Evolutionary conservation across 2,329 filamentous ascomycete genomes (phyloP).

Genomic region (Claviceps fusiformis): DNA sequence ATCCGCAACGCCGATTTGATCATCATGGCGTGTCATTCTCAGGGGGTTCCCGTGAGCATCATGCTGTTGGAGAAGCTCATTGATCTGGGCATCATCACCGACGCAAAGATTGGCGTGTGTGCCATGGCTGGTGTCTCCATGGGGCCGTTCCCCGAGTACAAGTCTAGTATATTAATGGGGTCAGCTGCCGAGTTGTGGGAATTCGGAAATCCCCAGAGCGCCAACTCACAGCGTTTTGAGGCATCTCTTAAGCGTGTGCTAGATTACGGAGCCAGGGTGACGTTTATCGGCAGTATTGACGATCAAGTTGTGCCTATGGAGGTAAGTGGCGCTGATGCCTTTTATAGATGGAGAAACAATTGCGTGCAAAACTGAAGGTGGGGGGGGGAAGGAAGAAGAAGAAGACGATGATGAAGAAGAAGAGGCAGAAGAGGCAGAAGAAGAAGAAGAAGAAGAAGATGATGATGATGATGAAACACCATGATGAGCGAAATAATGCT

Average conservation of each 20-base stretch:
- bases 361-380: neutral
- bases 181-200: constrained; percentile 92
- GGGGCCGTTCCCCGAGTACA: constrained; percentile 85
- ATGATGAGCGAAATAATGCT: neutral
- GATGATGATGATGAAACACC: neutral
- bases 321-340: constrained; percentile 28
- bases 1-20: constrained; percentile 81
- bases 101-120: constrained; percentile 70
- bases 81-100: constrained; percentile 70
- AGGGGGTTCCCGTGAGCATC: constrained; percentile 85
- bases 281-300: constrained; percentile 88
- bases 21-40: constrained; percentile 84
- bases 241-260: constrained; percentile 61
- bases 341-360: too few relatives aligned
- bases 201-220: constrained; percentile 69
- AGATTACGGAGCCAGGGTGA: constrained; percentile 66
- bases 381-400: neutral
- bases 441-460: neutral
- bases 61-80: constrained; percentile 91
- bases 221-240: constrained; percentile 71
- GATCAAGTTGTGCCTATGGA: constrained; percentile 92
- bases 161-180: constrained; percentile 75
- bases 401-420: neutral
- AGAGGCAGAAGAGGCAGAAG: neutral
- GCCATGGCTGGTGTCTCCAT: constrained; percentile 85